Base-by-base conservation (phyloP, 306 rosid species). In the Carpinus viminea region DNA sequence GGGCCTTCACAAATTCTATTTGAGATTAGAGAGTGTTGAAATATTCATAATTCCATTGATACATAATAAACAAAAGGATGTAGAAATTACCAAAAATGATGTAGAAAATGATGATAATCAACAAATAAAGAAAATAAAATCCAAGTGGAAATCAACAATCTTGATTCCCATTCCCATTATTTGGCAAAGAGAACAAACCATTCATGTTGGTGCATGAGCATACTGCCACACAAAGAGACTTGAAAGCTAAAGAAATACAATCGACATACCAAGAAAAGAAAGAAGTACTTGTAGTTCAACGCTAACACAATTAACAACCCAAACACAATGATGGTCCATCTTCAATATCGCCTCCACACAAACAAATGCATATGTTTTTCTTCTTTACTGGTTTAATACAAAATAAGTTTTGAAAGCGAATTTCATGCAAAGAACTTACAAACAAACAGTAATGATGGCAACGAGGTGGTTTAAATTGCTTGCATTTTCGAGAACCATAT, bases 251-350 rank as follows among this genome's bases (percentile, higher is more conserved):
- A 20, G 4, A 50, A n/a, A 5, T 52, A 26, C 12, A 75, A 36
- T 52, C 17, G n/a, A 81, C 87, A 43, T 92, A 92, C 93, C 93
- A 92, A 80, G 85, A 90, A 92, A 74, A 92, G 91, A 83, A 90
- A 87, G 87, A 92, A 92, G 81, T 81, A 84, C 85, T 90, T 90
- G 79, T 92, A 92, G 81, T 92, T 90, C 86, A 86, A 84, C 94
- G 57, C 97, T 94, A 74, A 92, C 94, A 79, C 94, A 90, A 70
- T 90, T 90, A 48, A 90, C 94, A 41, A 92, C 94, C 94, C 94
- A 92, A 31, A 92, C 89, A 79, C 97, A 92, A 68, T 92, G 97
- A 80, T 90, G 97, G 59, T 92, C 97, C 97, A 92, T 88, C 85
- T 90, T 92, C 77, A 92, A 78, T 75, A 92, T 55, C 97, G 90